Percentiles rank a stretch among this genome's conserved stretches.
Evolutionary conservation across 2,329 filamentous ascomycete species (phyloP).

Genomic region (Trichoderma sp.): DNA sequence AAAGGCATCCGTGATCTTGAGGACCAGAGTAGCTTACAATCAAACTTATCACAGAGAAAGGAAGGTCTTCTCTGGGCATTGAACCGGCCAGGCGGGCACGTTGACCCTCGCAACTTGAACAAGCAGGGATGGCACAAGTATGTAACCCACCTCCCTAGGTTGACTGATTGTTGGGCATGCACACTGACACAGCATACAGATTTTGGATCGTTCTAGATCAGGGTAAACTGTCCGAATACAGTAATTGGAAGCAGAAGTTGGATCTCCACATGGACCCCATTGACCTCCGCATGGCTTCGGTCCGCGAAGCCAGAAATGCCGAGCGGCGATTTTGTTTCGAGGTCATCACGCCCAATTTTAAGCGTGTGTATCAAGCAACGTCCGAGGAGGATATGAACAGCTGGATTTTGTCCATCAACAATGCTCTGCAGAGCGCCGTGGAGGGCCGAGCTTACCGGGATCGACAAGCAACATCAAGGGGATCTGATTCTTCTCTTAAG

Average conservation of each 20-base stretch:
- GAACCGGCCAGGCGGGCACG: conserved; percentile 88
- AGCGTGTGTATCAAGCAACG: conserved; percentile 94
- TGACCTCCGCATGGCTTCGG: conserved; percentile 93
- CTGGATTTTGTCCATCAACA: conserved; percentile 96
- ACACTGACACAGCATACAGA: conserved; percentile 43
- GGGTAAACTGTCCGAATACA: conserved; percentile 95
- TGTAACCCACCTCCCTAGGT: background rate
- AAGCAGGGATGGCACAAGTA: conserved; percentile 99
- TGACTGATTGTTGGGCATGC: background rate
- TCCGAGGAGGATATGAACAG: conserved; percentile 97
- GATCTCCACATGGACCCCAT: conserved; percentile 98
- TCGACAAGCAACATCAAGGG: conserved; percentile 41
- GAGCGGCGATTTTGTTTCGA: conserved; percentile 97
- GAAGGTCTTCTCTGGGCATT: conserved; percentile 94
- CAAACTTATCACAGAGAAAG: conserved; percentile 66
- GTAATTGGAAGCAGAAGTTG: conserved; percentile 97
- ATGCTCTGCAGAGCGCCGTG: conserved; percentile 91
- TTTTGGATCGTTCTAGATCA: conserved; percentile 99
- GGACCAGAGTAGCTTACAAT: conserved; percentile 65
- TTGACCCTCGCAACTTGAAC: conserved; percentile 90
- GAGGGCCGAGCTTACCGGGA: conserved; percentile 69
- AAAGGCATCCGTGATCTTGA: conserved; percentile 91
- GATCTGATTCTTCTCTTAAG: conserved; percentile 57
- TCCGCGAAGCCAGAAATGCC: conserved; percentile 89
- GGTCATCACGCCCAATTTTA: conserved; percentile 94